Evolutionary conservation across 2,329 filamentous ascomycete genomes (phyloP), one percentile per base, ranked within the genome.

Genomic region (Eurotiales sp.): DNA sequence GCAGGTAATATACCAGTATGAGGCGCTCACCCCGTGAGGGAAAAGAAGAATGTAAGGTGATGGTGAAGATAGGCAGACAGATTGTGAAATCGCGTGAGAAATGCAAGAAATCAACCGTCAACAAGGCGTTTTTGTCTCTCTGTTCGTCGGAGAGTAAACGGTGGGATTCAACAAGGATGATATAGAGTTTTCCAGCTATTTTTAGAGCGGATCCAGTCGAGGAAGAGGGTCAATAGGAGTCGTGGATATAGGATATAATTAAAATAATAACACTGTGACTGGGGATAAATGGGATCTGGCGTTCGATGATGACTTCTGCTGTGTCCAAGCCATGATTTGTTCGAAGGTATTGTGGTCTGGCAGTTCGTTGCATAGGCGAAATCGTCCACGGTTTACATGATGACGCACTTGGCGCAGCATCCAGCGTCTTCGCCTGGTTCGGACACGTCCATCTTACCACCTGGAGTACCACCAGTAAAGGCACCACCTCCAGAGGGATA

Each of bases 341-440:
- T 37, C 15, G 15, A 12, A 19, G 34, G 8, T 6, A 36, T 15
- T n/a, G 32, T 8, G 32, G 5, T 32, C 4, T 17, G 17, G 34
- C n/a, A 19, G 15, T 8, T 36, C 11, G 25, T 10, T 27, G 25
- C 25, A 27, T 27, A 27, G 5, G 5, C 53, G 56, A 53, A 53
- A 52, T 52, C 56, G 32, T 17, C 8, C 53, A 55, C 49, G 58
- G 19, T 27, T 83, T 83, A 93, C 90, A 96, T 95, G 68, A 96
- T 81, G 68, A 88, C 80, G 73, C 90, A 96, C 73, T 87, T 88
- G 63, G 82, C 78, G 75, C 90, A 95, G 80, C 91, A 96, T 59
- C 90, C 87, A 37, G 70, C 72, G 46, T 60, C 65, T 49, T 78
- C 72, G 47, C 65, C 68, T n/a, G 67, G 68, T 56, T 75, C 71